These are phyloP conservation scores for Microbotryomycetes sp. DNA, from an alignment of 1,284 basidiomycete species.

Conservation along the genomic window DNA sequence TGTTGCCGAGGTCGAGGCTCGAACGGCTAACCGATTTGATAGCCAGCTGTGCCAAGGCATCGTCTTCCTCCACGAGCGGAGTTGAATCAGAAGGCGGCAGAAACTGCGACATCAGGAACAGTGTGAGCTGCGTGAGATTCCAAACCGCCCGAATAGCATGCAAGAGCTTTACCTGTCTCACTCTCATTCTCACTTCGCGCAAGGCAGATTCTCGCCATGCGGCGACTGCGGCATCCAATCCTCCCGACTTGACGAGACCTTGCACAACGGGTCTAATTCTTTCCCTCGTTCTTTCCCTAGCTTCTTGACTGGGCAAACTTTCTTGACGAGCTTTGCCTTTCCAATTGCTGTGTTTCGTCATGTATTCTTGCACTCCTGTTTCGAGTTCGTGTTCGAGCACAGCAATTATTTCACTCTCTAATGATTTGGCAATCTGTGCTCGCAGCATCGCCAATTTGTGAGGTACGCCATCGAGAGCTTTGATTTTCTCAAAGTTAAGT, in stretches of 20 bases:
- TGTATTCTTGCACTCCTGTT: conserved; percentile 13
- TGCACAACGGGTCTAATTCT: conserved; percentile 58
- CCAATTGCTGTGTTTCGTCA: background rate
- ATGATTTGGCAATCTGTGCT: conserved; percentile 60
- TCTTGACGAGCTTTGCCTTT: conserved; percentile 3
- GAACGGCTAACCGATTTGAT: conserved; percentile 20
- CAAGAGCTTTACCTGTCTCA: conserved; percentile 45
- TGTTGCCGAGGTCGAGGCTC: conserved; percentile 22
- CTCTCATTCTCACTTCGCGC: conserved; percentile 56
- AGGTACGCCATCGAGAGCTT: conserved; percentile 27
- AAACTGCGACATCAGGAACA: conserved; percentile 2
- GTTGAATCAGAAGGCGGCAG: conserved; percentile 14
- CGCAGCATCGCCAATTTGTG: conserved; percentile 27
- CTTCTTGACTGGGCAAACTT: background rate
- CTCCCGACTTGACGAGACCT: conserved; percentile 67
- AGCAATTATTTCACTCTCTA: conserved; percentile 69
- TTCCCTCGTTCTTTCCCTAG: conserved; percentile 36
- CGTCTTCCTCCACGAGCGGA: conserved; percentile 23
- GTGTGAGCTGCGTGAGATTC: background rate
- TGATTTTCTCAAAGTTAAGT: conserved; percentile 9
- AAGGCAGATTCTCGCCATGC: conserved; percentile 74
- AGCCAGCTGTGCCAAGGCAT: conserved; percentile 20
- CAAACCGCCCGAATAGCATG: background rate
- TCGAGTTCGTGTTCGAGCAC: conserved; percentile 63
- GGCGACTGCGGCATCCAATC: conserved; percentile 59